phyloP scores from a whole-genome alignment of 148 eudicot species.

The Fagopyrum esculentum region DNA sequence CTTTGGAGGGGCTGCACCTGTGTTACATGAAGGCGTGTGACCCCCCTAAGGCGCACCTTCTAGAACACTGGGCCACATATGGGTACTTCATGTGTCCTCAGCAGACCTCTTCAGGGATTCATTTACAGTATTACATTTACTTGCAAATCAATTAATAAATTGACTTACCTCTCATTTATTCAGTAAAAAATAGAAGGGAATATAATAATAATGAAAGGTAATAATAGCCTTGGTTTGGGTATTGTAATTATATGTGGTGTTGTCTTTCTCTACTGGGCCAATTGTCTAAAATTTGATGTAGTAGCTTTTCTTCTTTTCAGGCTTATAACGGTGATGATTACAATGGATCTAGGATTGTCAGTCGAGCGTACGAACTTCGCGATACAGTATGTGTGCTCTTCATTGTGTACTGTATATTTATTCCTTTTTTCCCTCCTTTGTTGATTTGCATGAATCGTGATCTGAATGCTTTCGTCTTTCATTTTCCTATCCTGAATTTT shows the following conservation, averaged over 20 bases:
- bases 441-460: slow-evolving; percentile 6
- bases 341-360: slow-evolving; percentile 97
- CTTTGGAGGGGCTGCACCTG: no score
- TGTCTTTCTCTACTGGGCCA: not conserved
- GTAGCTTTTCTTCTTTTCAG: slow-evolving; percentile 26
- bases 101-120: no score
- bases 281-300: not conserved
- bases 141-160: no score
- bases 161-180: no score
- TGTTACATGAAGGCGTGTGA: no score
- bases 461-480: not conserved
- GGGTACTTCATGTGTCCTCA: no score
- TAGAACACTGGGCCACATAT: no score
- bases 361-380: slow-evolving; percentile 95
- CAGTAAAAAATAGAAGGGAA: no score
- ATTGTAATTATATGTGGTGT: not conserved
- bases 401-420: not conserved
- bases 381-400: slow-evolving; percentile 57
- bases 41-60: no score
- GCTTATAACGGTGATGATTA: slow-evolving; percentile 93
- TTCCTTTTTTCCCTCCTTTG: slow-evolving; percentile 4
- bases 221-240: not conserved
- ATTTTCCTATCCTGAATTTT: slow-evolving; percentile 5
- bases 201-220: no score
- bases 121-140: no score